Conservation (phyloP, 2,329 filamentous ascomycete genomes). For the Stemphylium lycopersici region DNA sequence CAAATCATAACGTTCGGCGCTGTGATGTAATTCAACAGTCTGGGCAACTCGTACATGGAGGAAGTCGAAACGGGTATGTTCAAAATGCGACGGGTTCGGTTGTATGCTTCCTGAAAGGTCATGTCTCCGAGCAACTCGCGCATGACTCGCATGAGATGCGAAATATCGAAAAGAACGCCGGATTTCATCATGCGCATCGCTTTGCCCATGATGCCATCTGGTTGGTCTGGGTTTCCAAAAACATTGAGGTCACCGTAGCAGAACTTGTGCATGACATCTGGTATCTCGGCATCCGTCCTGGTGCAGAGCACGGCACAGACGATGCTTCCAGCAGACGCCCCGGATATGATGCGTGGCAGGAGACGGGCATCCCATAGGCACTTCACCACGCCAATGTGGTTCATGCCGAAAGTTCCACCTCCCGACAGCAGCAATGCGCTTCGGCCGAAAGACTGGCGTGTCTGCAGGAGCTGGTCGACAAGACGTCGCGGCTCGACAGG, state of each 20-base stretch:
- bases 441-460: conserved; percentile 82
- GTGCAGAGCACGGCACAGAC: conserved; percentile 81
- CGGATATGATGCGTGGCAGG: conserved; percentile 84
- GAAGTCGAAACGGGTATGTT: conserved; percentile 94
- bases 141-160: conserved; percentile 82
- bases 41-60: conserved; percentile 83
- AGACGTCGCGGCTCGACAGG: conserved; percentile 65
- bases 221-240: conserved; percentile 68
- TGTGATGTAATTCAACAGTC: conserved; percentile 89
- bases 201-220: conserved; percentile 71
- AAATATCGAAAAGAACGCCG: conserved; percentile 84
- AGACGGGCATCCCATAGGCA: conserved; percentile 75
- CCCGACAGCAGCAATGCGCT: conserved; percentile 83
- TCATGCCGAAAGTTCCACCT: conserved; percentile 89
- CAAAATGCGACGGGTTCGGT: conserved; percentile 86
- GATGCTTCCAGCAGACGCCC: conserved; percentile 86
- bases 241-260: conserved; percentile 81
- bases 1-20: conserved; percentile 94
- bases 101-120: conserved; percentile 95
- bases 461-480: conserved; percentile 72
- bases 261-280: conserved; percentile 70
- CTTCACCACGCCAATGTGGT: conserved; percentile 87
- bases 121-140: conserved; percentile 80
- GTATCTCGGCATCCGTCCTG: conserved; percentile 78
- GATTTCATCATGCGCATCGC: conserved; percentile 77